phyloP scores from a whole-genome alignment of 345 rosid genomes.

The Nephelium lappaceum region DNA sequence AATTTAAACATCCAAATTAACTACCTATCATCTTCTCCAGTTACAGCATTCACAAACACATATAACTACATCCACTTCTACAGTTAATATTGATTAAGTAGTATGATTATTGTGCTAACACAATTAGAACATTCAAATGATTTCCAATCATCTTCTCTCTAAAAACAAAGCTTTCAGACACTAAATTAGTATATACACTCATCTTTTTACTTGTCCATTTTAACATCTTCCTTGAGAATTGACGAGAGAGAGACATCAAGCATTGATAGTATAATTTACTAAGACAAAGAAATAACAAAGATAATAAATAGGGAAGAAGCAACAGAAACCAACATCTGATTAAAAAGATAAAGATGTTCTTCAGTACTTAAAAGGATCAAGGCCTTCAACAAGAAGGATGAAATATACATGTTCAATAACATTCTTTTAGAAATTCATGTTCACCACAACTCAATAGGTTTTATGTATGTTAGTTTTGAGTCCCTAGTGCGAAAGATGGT shows the following conservation, averaged over 20 bases:
- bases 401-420: background rate
- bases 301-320: background rate
- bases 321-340: background rate
- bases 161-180: background rate
- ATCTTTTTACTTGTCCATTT: background rate
- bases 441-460: background rate
- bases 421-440: background rate
- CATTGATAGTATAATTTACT: background rate
- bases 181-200: background rate
- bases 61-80: too few species aligned
- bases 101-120: conserved; percentile 7
- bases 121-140: background rate
- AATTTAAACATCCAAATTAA: too few species aligned
- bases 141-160: background rate
- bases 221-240: conserved; percentile 8
- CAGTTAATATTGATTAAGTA: background rate
- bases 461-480: background rate
- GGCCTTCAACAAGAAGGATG: background rate
- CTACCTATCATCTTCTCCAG: too few species aligned
- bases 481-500: background rate
- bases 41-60: too few species aligned
- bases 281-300: background rate
- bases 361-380: too few species aligned
- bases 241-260: background rate
- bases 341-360: background rate